phyloP scores from a whole-genome alignment of 768 basidiomycete genomes.

The Hygrophorus pudorinus region DNA sequence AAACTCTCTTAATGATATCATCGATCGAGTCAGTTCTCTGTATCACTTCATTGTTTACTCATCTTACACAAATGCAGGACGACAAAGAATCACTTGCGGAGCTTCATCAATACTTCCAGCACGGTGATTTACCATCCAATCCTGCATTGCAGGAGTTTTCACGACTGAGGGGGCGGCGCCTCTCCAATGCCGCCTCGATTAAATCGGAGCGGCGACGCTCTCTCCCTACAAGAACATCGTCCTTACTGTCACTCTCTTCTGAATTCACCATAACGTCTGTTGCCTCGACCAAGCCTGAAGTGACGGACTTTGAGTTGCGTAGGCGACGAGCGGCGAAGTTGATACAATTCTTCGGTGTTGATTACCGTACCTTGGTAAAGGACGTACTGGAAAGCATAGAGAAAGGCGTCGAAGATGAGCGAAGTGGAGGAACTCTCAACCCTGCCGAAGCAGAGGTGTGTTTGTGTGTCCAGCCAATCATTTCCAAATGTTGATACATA shows the following conservation, averaged over 20 bases:
- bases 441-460: constrained; percentile 64
- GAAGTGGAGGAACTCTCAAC: constrained; percentile 48
- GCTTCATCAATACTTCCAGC: constrained; percentile 55
- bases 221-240: constrained; percentile 48
- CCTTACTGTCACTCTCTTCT: constrained; percentile 48
- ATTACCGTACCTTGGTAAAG: constrained; percentile 67
- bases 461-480: constrained; percentile 15
- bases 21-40: constrained; percentile 55
- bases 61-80: constrained; percentile 38
- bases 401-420: constrained; percentile 60
- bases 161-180: constrained; percentile 16
- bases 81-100: constrained; percentile 67
- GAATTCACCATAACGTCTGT: constrained; percentile 29
- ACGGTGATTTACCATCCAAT: constrained; percentile 19
- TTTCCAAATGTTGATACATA: constrained; percentile 11
- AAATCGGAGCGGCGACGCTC: constrained; percentile 61
- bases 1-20: constrained; percentile 70
- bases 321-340: constrained; percentile 74
- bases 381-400: constrained; percentile 80
- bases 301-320: constrained; percentile 57
- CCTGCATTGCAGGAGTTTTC: constrained; percentile 10
- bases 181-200: constrained; percentile 29
- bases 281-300: constrained; percentile 33
- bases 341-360: constrained; percentile 80
- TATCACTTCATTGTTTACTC: background rate